Percentiles rank a stretch among this genome's conserved stretches.
Conservation (phyloP, 2,329 filamentous ascomycete genomes). For the Pseudocercospora fijiensis region DNA sequence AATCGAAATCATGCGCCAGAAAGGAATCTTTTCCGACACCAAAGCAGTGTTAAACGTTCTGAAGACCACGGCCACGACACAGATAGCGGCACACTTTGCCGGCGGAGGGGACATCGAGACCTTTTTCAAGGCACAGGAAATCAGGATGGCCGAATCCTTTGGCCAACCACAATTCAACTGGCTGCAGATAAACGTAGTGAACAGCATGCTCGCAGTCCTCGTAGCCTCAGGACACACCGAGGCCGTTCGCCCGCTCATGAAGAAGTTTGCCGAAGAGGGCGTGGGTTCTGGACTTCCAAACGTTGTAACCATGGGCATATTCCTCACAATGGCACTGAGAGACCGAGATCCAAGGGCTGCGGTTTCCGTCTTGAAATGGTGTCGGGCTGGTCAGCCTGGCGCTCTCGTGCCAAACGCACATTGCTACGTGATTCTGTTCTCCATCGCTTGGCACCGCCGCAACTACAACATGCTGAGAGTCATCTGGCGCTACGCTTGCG, state of each 20-base stretch:
- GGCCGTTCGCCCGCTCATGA: constrained; percentile 26
- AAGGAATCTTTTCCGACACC: constrained; percentile 26
- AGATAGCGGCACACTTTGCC: constrained; percentile 24
- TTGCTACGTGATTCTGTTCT: constrained; percentile 29
- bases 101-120: constrained; percentile 12
- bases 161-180: constrained; percentile 24
- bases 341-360: constrained; percentile 22
- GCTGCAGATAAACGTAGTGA: constrained; percentile 27
- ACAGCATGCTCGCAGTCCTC: constrained; percentile 28
- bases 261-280: constrained; percentile 14
- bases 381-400: constrained; percentile 17
- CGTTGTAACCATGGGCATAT: constrained; percentile 28
- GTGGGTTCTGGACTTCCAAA: constrained; percentile 13
- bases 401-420: constrained; percentile 15
- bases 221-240: constrained; percentile 26
- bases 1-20: constrained; percentile 26
- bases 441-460: constrained; percentile 27
- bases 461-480: constrained; percentile 36
- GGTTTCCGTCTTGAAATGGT: constrained; percentile 21
- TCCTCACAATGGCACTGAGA: constrained; percentile 26
- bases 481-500: constrained; percentile 39
- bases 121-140: constrained; percentile 28
- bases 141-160: constrained; percentile 6
- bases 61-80: constrained; percentile 13
- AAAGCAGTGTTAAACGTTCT: constrained; percentile 13